Conservation (phyloP, 805 yeast species). For the Limtongia smithiae region DNA sequence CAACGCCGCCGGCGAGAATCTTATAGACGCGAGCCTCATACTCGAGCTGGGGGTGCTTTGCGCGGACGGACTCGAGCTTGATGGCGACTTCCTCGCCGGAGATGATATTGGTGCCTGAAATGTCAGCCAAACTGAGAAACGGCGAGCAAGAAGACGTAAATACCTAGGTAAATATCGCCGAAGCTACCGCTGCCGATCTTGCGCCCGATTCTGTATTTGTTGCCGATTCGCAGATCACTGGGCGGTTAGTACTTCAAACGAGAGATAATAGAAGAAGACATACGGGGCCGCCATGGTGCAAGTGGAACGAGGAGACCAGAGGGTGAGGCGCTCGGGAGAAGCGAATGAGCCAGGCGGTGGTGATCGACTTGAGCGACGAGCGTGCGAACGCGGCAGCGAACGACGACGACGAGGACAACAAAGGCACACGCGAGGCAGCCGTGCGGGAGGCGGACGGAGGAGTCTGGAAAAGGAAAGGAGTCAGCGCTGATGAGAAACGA, state of each 20-base stretch:
- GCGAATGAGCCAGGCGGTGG: slow-evolving; percentile 1
- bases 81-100: slow-evolving; percentile 98
- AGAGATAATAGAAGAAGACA: slow-evolving; percentile 5
- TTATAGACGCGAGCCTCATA: slow-evolving; percentile 89
- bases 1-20: slow-evolving; percentile 92
- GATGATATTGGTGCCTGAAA: slow-evolving; percentile 76
- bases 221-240: slow-evolving; percentile 78
- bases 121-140: neutral
- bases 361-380: slow-evolving; percentile 1
- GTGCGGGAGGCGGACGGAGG: no score
- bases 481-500: no score
- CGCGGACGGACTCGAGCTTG: slow-evolving; percentile 81
- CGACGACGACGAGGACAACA: neutral
- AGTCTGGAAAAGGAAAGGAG: no score
- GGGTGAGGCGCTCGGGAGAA: neutral
- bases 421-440: neutral
- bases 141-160: neutral
- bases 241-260: no score
- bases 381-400: neutral
- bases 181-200: slow-evolving; percentile 96
- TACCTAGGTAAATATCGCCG: slow-evolving; percentile 86
- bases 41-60: slow-evolving; percentile 95
- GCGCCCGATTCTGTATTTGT: slow-evolving; percentile 89
- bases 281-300: neutral
- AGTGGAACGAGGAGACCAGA: no score